These are phyloP conservation scores for Furcasterigmium sp. DNA, from an alignment of 2,329 filamentous ascomycete genomes.

Conservation along the genomic window DNA sequence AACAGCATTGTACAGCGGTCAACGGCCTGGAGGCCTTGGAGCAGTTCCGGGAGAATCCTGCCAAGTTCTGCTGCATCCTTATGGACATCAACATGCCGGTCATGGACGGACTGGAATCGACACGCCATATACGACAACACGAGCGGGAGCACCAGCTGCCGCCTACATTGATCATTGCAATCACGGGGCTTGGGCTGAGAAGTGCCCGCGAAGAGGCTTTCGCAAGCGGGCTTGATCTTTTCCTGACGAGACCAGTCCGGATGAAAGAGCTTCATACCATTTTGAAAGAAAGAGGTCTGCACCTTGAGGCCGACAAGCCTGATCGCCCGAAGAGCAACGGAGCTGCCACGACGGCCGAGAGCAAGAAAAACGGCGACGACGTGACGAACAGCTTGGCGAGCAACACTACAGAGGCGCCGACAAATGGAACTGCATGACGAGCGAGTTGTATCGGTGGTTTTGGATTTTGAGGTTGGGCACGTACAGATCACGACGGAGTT, in stretches of 20 bases:
- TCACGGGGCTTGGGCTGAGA: constrained; percentile 36
- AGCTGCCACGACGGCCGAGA: neutral
- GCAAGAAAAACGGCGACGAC: neutral
- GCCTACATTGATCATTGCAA: constrained; percentile 35
- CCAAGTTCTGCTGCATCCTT: constrained; percentile 11
- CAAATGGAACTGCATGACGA: no score
- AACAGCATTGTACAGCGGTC: constrained; percentile 28
- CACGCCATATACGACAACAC: constrained; percentile 32
- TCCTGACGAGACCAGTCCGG: constrained; percentile 39
- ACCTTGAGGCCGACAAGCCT: neutral
- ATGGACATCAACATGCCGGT: constrained; percentile 40
- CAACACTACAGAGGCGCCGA: no score
- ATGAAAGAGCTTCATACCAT: constrained; percentile 22
- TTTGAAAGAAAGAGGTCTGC: constrained; percentile 4
- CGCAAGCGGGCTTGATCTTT: constrained; percentile 37
- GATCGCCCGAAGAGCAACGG: neutral
- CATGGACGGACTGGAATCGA: constrained; percentile 34
- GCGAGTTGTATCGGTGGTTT: no score
- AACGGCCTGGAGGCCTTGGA: constrained; percentile 38
- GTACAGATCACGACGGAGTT: no score
- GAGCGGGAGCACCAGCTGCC: constrained; percentile 30
- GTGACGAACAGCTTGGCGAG: neutral
- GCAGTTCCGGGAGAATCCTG: constrained; percentile 5
- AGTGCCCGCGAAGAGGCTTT: constrained; percentile 39
- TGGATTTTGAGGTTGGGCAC: no score